Evolutionary conservation across 2,329 filamentous ascomycete genomes (phyloP), one percentile per base, ranked within the genome.

Genomic region (Cryphonectria radicalis): DNA sequence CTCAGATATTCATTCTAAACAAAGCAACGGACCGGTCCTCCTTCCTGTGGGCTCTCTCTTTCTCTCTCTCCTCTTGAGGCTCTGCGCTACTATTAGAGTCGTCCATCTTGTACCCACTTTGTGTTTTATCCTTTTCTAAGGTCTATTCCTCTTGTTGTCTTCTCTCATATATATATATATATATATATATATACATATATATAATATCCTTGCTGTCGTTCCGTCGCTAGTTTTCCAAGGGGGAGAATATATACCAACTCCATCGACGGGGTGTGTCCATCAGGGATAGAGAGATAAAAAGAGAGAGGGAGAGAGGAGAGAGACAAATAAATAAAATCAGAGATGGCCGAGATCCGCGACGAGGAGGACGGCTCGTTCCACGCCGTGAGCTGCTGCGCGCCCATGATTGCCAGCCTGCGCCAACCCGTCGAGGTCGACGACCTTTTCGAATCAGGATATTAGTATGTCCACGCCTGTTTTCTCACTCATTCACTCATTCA

Each of bases 361-460:
- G 79, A 79, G 65, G 81, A 83, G 68, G 81, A 82, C 65, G 78
- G 80, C 67, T 76, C 76, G 10, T 66, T 75, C 53, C 70, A 66
- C 40, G 66, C 63, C 43, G 72, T 73, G 42, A 78, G 79, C 63
- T 84, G 82, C 78, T 84, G 84, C 77, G 79, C 78, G 42, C 79
- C 83, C 19, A 73, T 86, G 19, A 74, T 77, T 4, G 76, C 79
- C 14, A 55, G 13, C 53, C 76, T 87, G 63, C 77, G 77, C 13
- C 76, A 77, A 40, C 86, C 87, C 13, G 79, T 88, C 69, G 82
- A 86, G 57, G 80, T 87, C 32, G 81, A 80, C 68, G 80, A 83
- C 40, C 67, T 69, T 10, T 71, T 71, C 59, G 67, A 69, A 40
- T 59, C 62, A 35, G 72, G 69, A 1, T 73, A 67, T 10, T 69